These are phyloP conservation scores for Areca catechu DNA, from an alignment of 176 grass and related monocot species.

Conservation along the genomic window DNA sequence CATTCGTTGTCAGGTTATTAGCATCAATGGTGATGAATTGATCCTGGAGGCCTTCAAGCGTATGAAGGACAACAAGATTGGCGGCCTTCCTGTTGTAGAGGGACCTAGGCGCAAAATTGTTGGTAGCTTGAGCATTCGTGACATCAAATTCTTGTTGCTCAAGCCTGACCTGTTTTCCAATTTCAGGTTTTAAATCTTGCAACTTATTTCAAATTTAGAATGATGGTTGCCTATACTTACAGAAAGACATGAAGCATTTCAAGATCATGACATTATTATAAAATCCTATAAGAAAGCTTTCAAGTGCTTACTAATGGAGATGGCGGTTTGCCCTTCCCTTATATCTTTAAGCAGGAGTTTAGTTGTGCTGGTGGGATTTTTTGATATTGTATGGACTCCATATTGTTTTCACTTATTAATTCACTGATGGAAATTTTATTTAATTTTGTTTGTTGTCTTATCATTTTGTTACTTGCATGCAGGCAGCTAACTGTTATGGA, in stretches of 20 bases:
- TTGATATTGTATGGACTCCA: too few relatives aligned
- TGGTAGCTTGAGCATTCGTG: constrained; percentile 66
- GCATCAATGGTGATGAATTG: constrained; percentile 60
- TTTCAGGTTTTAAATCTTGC: constrained; percentile 46
- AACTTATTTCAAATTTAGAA: neutral
- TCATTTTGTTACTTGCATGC: neutral
- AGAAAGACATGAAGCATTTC: too few relatives aligned
- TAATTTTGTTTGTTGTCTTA: too few relatives aligned
- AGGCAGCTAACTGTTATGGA: constrained; percentile 69
- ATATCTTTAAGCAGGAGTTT: too few relatives aligned
- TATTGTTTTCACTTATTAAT: too few relatives aligned
- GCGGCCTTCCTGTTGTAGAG: constrained; percentile 74
- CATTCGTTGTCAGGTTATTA: constrained; percentile 56
- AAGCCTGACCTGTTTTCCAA: constrained; percentile 66
- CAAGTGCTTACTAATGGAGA: too few relatives aligned
- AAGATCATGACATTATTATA: too few relatives aligned
- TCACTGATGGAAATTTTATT: too few relatives aligned
- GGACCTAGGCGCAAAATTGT: constrained; percentile 57
- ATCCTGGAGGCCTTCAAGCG: constrained; percentile 80
- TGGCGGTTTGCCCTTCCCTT: too few relatives aligned
- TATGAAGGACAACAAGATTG: constrained; percentile 82
- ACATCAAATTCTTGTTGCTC: constrained; percentile 71
- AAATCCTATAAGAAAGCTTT: too few relatives aligned
- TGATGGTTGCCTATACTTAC: neutral
- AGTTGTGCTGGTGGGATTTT: too few relatives aligned